Percentiles rank a stretch among this genome's conserved stretches.
Conservation (phyloP, 2,329 filamentous ascomycete genomes). For the Talaromyces sp. region DNA sequence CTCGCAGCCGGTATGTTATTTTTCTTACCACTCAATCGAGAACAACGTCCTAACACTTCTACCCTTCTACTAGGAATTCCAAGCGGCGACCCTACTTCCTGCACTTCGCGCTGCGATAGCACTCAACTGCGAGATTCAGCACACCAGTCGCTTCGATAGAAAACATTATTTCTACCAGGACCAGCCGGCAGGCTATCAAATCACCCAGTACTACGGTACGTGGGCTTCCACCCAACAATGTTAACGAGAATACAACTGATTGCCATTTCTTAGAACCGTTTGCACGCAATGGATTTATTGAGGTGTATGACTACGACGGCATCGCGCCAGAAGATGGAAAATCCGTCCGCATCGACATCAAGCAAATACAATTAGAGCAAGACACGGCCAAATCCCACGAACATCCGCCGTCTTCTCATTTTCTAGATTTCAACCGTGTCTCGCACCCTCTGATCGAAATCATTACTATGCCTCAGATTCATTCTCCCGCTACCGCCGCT, state of each 20-base stretch:
- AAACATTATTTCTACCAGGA: conserved; percentile 99
- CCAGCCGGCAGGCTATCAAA: conserved; percentile 92
- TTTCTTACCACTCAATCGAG: neutral
- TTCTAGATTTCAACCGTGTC: conserved; percentile 91
- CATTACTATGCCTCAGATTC: conserved; percentile 84
- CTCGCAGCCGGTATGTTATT: conserved; percentile 61
- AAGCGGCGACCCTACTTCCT: conserved; percentile 75
- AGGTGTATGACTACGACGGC: conserved; percentile 68
- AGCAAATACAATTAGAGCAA: conserved; percentile 95
- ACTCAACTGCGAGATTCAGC: conserved; percentile 72
- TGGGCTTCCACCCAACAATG: neutral
- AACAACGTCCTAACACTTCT: neutral
- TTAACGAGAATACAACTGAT: neutral
- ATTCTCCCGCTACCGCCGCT: conserved; percentile 79
- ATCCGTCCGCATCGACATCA: conserved; percentile 70
- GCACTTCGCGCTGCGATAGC: conserved; percentile 86
- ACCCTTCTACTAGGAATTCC: conserved; percentile 52
- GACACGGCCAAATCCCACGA: conserved; percentile 93
- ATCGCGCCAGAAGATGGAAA: conserved; percentile 69
- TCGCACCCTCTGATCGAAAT: conserved; percentile 90
- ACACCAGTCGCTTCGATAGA: conserved; percentile 77
- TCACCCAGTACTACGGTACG: conserved; percentile 83
- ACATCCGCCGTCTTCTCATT: conserved; percentile 65
- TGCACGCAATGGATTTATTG: conserved; percentile 65
- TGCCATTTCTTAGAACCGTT: conserved; percentile 47